These are phyloP conservation scores for Yamadazyma songkhlaensis DNA, from an alignment of 1,139 yeast genomes.

Conservation along the genomic window DNA sequence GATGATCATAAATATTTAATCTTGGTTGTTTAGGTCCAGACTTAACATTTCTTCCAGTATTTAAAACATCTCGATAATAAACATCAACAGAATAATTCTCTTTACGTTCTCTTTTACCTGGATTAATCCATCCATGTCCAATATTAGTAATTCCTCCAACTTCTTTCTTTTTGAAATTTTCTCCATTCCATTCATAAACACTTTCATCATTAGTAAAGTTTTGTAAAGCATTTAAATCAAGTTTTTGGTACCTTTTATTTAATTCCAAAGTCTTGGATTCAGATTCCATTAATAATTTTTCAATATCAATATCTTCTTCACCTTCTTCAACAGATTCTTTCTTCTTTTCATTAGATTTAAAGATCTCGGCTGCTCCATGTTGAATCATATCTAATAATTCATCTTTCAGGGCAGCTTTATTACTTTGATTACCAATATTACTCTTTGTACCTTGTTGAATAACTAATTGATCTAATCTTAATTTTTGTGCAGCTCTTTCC, in stretches of 20 bases:
- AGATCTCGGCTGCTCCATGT: constrained; percentile 70
- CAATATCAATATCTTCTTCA: constrained; percentile 57
- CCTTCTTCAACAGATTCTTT: constrained; percentile 22
- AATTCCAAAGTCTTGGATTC: constrained; percentile 63
- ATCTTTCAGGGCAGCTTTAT: constrained; percentile 55
- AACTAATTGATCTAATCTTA: constrained; percentile 75
- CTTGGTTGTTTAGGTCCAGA: constrained; percentile 65
- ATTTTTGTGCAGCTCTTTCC: constrained; percentile 77
- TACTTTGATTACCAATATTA: constrained; percentile 35
- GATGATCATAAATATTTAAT: constrained; percentile 69
- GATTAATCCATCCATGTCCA: constrained; percentile 65
- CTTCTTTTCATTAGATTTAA: constrained; percentile 22
- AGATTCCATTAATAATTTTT: constrained; percentile 56
- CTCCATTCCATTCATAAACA: constrained; percentile 86
- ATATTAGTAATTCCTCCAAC: constrained; percentile 38
- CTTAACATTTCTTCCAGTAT: constrained; percentile 48
- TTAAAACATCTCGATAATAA: constrained; percentile 74
- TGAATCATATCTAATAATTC: constrained; percentile 79
- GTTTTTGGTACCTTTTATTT: constrained; percentile 59
- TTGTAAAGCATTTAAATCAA: constrained; percentile 74
- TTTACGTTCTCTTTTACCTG: constrained; percentile 75
- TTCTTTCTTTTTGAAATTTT: constrained; percentile 66
- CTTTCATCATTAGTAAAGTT: constrained; percentile 63
- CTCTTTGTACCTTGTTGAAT: constrained; percentile 68
- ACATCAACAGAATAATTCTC: constrained; percentile 77